Evolutionary conservation across 164 flowering plant species (phyloP).

Genomic region (Vitis riparia): DNA sequence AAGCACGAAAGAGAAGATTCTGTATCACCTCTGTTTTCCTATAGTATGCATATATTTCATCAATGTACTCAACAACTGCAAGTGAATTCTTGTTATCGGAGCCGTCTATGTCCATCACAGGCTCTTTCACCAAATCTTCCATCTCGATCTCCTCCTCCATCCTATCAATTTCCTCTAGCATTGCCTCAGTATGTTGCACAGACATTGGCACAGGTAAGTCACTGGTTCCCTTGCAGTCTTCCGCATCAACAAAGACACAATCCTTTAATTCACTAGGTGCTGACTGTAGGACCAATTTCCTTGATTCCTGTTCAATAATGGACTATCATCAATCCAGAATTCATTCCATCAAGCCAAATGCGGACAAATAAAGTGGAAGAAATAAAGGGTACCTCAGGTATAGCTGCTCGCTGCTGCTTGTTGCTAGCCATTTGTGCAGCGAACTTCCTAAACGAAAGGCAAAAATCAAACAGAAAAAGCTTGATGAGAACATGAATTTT

Average conservation of each 20-base stretch:
- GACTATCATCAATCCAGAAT: not conserved
- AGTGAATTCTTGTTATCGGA: conserved; percentile 60
- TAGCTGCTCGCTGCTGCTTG: conserved; percentile 17
- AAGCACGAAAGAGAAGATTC: too few species aligned
- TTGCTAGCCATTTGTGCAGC: conserved; percentile 68
- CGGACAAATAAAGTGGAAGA: too few species aligned
- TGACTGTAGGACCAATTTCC: conserved; percentile 18
- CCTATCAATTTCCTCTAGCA: conserved; percentile 66
- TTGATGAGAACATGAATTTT: not conserved
- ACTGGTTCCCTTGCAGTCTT: conserved; percentile 27
- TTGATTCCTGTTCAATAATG: conserved; percentile 31
- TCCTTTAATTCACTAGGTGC: conserved; percentile 33
- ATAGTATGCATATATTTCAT: conserved; percentile 66
- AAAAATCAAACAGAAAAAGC: conserved; percentile 6
- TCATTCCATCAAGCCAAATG: not conserved
- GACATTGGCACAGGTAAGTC: conserved; percentile 54
- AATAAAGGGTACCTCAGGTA: conserved; percentile 31
- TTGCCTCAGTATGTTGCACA: conserved; percentile 72
- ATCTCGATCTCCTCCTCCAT: conserved; percentile 89
- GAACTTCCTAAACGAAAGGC: conserved; percentile 51
- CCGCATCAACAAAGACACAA: conserved; percentile 46
- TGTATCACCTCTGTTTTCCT: conserved; percentile 56
- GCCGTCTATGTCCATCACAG: conserved; percentile 62
- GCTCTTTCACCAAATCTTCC: conserved; percentile 63
- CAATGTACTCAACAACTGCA: conserved; percentile 82